phyloP scores from a whole-genome alignment of 768 basidiomycete genomes.

The Psilocybe cubensis region DNA sequence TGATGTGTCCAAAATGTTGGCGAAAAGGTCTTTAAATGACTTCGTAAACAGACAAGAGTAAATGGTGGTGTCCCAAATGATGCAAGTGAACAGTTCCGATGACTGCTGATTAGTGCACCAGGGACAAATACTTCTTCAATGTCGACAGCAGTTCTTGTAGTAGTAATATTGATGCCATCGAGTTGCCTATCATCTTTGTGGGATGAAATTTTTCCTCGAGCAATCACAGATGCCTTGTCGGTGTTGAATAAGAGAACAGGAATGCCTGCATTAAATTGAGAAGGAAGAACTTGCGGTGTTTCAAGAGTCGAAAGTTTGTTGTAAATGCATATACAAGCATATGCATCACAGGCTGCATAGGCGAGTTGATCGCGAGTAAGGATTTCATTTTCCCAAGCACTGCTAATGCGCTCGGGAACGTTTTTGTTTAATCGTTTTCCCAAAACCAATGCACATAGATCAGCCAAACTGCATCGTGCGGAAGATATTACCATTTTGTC shows the following conservation, averaged over 20 bases:
- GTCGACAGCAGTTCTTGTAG: slow-evolving; percentile 8
- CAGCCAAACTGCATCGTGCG: slow-evolving; percentile 25
- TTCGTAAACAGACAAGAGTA: slow-evolving; percentile 11
- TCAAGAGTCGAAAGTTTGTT: slow-evolving; percentile 19
- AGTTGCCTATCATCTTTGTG: background rate
- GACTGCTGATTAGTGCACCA: slow-evolving; percentile 18
- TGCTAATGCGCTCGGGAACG: slow-evolving; percentile 14
- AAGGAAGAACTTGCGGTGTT: slow-evolving; percentile 18
- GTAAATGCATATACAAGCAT: slow-evolving; percentile 16
- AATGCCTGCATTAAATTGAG: background rate
- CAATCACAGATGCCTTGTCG: slow-evolving; percentile 9
- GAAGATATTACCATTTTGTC: slow-evolving; percentile 16
- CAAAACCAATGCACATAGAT: slow-evolving; percentile 31
- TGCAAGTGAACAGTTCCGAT: slow-evolving; percentile 12
- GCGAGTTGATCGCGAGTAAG: slow-evolving; percentile 11
- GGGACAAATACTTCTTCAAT: slow-evolving; percentile 17
- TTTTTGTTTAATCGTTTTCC: slow-evolving; percentile 17
- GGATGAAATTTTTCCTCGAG: background rate
- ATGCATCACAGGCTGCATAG: slow-evolving; percentile 22
- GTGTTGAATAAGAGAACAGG: slow-evolving; percentile 9
- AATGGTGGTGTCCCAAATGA: slow-evolving; percentile 21
- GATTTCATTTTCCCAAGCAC: slow-evolving; percentile 10
- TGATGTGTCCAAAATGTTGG: background rate
- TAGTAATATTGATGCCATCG: slow-evolving; percentile 14
- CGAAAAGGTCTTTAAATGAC: slow-evolving; percentile 8